Percentiles rank a stretch among this genome's conserved stretches.
These are phyloP conservation scores for Barnettozyma californica DNA, from an alignment of 805 yeast genomes.

Conservation along the genomic window DNA sequence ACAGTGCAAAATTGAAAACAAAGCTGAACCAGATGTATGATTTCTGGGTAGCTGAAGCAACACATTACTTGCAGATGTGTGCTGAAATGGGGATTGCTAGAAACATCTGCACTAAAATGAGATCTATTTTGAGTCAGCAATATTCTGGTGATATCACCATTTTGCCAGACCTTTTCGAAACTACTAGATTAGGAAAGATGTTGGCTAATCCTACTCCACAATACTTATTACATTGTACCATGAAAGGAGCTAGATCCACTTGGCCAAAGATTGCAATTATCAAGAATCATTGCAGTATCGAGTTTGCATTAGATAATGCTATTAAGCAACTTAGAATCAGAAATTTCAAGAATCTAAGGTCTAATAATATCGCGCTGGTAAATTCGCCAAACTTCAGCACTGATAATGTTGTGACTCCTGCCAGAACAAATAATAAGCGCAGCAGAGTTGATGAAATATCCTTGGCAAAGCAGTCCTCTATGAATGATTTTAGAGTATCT, in stretches of 20 bases:
- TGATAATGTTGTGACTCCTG: neutral
- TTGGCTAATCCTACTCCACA: conserved; percentile 79
- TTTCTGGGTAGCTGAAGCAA: conserved; percentile 60
- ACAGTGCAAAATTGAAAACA: conserved; percentile 49
- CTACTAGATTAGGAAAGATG: conserved; percentile 53
- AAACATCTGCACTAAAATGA: conserved; percentile 64
- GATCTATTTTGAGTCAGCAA: conserved; percentile 75
- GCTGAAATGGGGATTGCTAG: conserved; percentile 74
- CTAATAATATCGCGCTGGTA: conserved; percentile 17
- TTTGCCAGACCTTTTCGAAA: conserved; percentile 63
- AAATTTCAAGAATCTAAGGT: conserved; percentile 37
- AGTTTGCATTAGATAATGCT: conserved; percentile 78
- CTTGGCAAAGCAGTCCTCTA: conserved; percentile 3
- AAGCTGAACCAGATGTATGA: conserved; percentile 50
- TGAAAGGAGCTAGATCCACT: conserved; percentile 84
- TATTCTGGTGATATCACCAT: conserved; percentile 94
- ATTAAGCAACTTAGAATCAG: conserved; percentile 64
- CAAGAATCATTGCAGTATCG: conserved; percentile 85
- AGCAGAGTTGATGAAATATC: neutral
- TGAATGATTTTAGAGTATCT: conserved; percentile 4
- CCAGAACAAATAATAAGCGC: neutral
- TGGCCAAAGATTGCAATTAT: conserved; percentile 91
- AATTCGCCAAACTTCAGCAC: conserved; percentile 18
- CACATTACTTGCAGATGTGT: conserved; percentile 69
- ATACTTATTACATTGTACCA: conserved; percentile 60